Evolutionary conservation across 768 basidiomycete genomes (phyloP), one percentile per base, ranked within the genome.

Genomic region (Udeniomyces megalosporus): DNA sequence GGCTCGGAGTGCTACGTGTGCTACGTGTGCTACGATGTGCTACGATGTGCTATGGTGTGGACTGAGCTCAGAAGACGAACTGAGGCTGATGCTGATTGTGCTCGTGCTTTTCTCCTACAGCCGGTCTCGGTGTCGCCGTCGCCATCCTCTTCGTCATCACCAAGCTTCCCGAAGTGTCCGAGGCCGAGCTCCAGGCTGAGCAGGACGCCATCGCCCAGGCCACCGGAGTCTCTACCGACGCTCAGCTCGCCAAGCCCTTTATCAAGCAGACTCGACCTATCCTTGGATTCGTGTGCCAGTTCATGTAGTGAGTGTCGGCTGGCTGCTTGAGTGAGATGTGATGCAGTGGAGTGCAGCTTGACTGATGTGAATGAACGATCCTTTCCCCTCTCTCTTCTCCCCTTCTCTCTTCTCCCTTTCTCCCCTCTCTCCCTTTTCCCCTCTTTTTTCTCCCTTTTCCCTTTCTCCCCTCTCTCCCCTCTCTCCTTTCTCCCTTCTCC

Each of bases 201-300:
- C 69, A 70, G 34, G 71, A 71, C 57, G 71, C 71, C 20, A 67
- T 71, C 28, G 71, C 70, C 53, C 69, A 71, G 32, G 68, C 70
- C 29, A 34, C 60, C 35, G 79, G 78, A 8, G 66, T 76, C 14
- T 72, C 73, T 6, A 78, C 38, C 35, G 66, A 38, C 50, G 24
- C 22, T 4, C 61, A 67, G 57, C 68, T 69, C 55, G 34, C 38
- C 29, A 58, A 80, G 58, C 74, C 85, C 3, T 85, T 87, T 73
- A 78, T 78, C 76, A 82, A 78, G 72, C 84, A 86, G 67, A 82
- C 80, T 67, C 79, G 80, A 59, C 83, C 83, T 65, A 75, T 86
- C 54, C 82, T 84, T 69, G 85, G 85, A 32, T 84, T 80, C 67
- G 78, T 85, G 59, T 83, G 83, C 22, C 85, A 87, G 71, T 86